A percentile compares a stretch with the other conserved stretches of the same genome.
Evolutionary conservation across 768 basidiomycete species (phyloP).

Genomic region (Calocybe gangraenosa): DNA sequence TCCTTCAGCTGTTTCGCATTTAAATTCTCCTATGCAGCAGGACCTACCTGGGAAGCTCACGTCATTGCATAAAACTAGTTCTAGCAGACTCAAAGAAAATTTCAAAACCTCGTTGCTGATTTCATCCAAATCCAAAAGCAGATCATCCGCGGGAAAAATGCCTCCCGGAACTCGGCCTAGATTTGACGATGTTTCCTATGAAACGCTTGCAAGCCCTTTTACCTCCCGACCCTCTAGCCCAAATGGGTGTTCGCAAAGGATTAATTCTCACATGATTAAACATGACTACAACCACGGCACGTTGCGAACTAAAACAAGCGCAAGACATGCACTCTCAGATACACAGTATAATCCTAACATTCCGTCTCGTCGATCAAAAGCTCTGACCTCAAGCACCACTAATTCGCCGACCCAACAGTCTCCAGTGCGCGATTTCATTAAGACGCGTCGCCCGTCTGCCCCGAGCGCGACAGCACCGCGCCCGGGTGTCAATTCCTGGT

Average conservation of each 20-base stretch:
- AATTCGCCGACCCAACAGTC: slow-evolving; percentile 13
- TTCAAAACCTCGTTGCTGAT: not conserved
- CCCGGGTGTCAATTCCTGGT: slow-evolving; percentile 17
- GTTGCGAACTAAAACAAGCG: not conserved
- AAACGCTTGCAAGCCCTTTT: slow-evolving; percentile 20
- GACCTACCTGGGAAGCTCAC: not conserved
- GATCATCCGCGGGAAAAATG: not conserved
- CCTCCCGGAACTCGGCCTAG: not conserved
- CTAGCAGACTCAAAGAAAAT: slow-evolving; percentile 21
- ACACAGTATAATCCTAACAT: slow-evolving; percentile 20
- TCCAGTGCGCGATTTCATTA: slow-evolving; percentile 6
- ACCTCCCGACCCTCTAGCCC: slow-evolving; percentile 17
- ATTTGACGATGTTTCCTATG: not conserved
- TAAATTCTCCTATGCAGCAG: not conserved
- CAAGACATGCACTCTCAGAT: slow-evolving; percentile 14
- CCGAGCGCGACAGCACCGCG: slow-evolving; percentile 18
- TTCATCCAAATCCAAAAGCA: slow-evolving; percentile 4
- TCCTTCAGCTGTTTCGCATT: slow-evolving; percentile 6
- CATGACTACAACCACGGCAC: too few relatives aligned
- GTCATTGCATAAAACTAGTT: slow-evolving; percentile 14
- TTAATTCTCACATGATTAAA: not conserved
- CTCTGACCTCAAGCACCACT: slow-evolving; percentile 16
- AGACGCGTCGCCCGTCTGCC: slow-evolving; percentile 21
- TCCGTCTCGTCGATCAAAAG: slow-evolving; percentile 5
- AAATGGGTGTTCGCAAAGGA: slow-evolving; percentile 1